These are phyloP conservation scores for Leishmania aethiopica DNA, from an alignment of 208 protist genomes.

Conservation along the genomic window DNA sequence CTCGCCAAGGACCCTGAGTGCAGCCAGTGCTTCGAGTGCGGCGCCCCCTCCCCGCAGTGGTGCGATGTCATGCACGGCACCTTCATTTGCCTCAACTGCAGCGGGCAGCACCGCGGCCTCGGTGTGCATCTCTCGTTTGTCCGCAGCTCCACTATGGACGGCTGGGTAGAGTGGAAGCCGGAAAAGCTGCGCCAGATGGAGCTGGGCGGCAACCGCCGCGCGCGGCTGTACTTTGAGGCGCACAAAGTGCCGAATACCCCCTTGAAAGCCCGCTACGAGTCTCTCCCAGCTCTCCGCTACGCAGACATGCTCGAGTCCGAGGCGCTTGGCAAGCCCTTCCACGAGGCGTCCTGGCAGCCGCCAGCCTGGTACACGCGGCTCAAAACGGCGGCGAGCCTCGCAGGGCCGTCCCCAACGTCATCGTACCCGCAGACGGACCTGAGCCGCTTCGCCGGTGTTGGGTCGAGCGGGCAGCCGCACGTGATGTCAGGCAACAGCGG, in stretches of 20 bases:
- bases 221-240: conserved; percentile 85
- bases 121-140: conserved; percentile 95
- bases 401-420: conserved; percentile 4
- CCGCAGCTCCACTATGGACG: conserved; percentile 93
- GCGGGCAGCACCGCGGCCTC: conserved; percentile 91
- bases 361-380: conserved; percentile 80
- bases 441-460: conserved; percentile 60
- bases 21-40: conserved; percentile 90
- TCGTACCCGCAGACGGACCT: conserved; percentile 51
- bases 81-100: conserved; percentile 93
- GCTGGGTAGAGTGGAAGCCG: conserved; percentile 90
- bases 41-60: conserved; percentile 89
- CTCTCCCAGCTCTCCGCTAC: conserved; percentile 82
- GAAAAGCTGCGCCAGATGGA: conserved; percentile 92
- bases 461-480: conserved; percentile 28
- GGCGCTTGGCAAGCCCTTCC: conserved; percentile 67
- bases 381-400: conserved; percentile 21
- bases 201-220: conserved; percentile 89
- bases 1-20: conserved; percentile 80
- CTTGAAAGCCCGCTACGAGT: conserved; percentile 76
- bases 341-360: conserved; percentile 72
- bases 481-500: not conserved
- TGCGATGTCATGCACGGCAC: conserved; percentile 89
- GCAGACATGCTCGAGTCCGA: conserved; percentile 82
- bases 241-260: conserved; percentile 66